These are phyloP conservation scores for Globisporangium nunn DNA, from an alignment of 352 stramenopile genomes.

Conservation along the genomic window DNA sequence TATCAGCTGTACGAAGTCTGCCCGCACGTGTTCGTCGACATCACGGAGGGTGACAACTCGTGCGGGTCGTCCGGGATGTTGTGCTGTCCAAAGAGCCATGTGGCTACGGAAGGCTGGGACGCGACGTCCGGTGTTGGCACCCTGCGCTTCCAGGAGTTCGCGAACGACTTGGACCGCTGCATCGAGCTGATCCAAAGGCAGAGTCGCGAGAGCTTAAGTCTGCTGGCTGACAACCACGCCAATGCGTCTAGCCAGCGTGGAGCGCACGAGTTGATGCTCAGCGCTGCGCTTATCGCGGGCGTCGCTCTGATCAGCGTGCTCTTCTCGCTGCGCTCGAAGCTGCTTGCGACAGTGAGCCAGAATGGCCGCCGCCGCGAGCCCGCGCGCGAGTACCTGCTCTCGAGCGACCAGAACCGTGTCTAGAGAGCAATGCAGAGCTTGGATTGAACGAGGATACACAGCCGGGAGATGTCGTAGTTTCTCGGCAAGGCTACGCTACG, in stretches of 20 bases:
- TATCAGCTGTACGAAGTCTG: conserved; percentile 55
- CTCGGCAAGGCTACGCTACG: too few relatives aligned
- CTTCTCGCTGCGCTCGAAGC: conserved; percentile 25
- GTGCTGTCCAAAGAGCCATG: conserved; percentile 46
- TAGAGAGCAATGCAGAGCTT: background rate
- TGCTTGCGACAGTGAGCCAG: conserved; percentile 20
- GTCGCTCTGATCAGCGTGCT: conserved; percentile 28
- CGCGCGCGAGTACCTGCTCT: conserved; percentile 49
- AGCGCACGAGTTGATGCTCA: conserved; percentile 21
- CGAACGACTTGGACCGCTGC: conserved; percentile 33
- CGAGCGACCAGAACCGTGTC: conserved; percentile 11
- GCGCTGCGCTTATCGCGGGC: conserved; percentile 22
- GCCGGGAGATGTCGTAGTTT: too few relatives aligned
- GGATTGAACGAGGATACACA: background rate
- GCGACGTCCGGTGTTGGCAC: conserved; percentile 58
- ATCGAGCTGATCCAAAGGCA: conserved; percentile 15
- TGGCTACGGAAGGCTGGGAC: conserved; percentile 55
- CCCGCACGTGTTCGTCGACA: conserved; percentile 63
- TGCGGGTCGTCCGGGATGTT: conserved; percentile 36
- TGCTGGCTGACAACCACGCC: conserved; percentile 9
- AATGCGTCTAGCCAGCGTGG: conserved; percentile 14
- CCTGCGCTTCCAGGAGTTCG: conserved; percentile 33
- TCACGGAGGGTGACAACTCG: conserved; percentile 51
- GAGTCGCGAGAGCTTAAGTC: conserved; percentile 1
- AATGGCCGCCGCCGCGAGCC: conserved; percentile 25